These are phyloP conservation scores for Dentiscutata heterogama DNA, from an alignment of 371 early-diverging fungal genomes.

Conservation along the genomic window DNA sequence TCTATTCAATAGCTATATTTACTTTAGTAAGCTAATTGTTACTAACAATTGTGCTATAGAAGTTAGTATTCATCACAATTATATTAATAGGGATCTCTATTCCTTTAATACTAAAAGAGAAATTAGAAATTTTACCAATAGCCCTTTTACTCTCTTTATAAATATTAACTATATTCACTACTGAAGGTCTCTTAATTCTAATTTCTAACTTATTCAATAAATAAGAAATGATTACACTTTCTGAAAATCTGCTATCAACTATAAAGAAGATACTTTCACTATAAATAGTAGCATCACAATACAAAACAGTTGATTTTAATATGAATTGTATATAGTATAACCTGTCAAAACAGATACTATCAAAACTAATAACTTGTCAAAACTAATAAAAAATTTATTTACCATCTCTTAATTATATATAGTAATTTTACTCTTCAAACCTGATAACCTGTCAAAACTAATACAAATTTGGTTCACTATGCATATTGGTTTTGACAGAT, in stretches of 20 bases:
- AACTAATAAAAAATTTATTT: too few relatives aligned
- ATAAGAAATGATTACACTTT: background rate
- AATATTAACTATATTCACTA: background rate
- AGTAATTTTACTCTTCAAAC: too few relatives aligned
- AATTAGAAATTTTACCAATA: background rate
- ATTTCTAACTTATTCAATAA: background rate
- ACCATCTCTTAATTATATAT: too few relatives aligned
- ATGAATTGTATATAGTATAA: too few relatives aligned
- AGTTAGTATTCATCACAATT: background rate
- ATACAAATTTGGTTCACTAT: too few relatives aligned
- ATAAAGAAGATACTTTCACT: background rate
- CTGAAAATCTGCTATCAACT: background rate
- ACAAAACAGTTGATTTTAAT: background rate
- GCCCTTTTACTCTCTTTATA: background rate
- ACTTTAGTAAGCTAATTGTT: background rate
- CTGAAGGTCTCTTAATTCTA: background rate
- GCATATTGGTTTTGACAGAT: too few relatives aligned
- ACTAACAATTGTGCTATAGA: background rate
- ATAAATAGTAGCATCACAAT: background rate
- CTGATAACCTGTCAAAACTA: too few relatives aligned
- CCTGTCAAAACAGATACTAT: too few relatives aligned
- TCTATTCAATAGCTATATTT: too few relatives aligned
- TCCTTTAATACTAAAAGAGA: background rate
- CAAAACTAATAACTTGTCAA: too few relatives aligned
- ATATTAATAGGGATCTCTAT: background rate